Evolutionary conservation across 805 yeast genomes (phyloP).

Genomic region (Pichia ethanolica): DNA sequence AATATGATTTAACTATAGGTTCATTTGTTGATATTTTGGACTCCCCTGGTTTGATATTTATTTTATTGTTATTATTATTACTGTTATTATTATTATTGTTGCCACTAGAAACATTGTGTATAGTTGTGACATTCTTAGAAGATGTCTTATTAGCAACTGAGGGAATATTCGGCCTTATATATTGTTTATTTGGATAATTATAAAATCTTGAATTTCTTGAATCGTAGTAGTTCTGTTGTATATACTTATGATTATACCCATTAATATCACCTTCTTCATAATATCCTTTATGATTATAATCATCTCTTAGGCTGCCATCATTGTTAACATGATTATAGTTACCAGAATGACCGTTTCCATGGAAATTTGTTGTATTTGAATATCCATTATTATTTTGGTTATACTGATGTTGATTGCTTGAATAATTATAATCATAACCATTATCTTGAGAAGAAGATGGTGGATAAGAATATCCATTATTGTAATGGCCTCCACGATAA

Average conservation of each 20-base stretch:
- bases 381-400: neutral
- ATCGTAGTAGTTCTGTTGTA: neutral
- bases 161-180: neutral
- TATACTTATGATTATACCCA: neutral
- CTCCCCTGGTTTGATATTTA: too few relatives aligned
- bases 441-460: neutral
- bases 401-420: neutral
- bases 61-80: neutral
- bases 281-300: neutral
- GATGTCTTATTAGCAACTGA: neutral
- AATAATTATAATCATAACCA: neutral
- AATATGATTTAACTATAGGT: slow-evolving; percentile 3
- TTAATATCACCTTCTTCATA: neutral
- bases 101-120: too few relatives aligned
- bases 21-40: neutral
- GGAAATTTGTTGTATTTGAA: too few relatives aligned
- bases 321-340: neutral
- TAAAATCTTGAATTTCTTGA: neutral
- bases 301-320: neutral
- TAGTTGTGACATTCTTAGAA: neutral
- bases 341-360: neutral
- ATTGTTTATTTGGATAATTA: neutral
- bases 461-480: neutral
- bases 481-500: slow-evolving; percentile 5
- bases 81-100: too few relatives aligned